Percentiles rank a stretch among this genome's conserved stretches.
These are phyloP conservation scores for Agaricus bisporus DNA, from an alignment of 768 basidiomycete species.

Conservation along the genomic window DNA sequence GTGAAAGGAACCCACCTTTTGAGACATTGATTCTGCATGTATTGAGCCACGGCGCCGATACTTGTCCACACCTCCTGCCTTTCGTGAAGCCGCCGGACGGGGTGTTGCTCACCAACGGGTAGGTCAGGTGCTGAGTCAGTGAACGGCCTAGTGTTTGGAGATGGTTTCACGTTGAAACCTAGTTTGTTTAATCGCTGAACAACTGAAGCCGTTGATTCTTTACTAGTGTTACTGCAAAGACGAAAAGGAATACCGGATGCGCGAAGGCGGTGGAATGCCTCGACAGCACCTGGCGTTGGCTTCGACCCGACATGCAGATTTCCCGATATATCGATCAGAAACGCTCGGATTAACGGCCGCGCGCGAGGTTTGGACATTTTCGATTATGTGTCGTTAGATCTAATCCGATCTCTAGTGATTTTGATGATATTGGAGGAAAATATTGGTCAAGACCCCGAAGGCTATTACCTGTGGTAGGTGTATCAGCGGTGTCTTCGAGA, in stretches of 20 bases:
- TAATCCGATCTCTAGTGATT: too few relatives aligned
- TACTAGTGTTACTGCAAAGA: conserved; percentile 66
- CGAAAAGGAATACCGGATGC: conserved; percentile 35
- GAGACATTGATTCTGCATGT: conserved; percentile 34
- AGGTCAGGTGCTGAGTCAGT: neutral
- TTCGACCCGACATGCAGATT: conserved; percentile 51
- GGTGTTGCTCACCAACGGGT: neutral
- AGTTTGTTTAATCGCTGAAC: conserved; percentile 35
- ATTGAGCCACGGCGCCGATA: conserved; percentile 47
- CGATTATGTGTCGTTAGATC: too few relatives aligned
- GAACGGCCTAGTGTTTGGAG: neutral
- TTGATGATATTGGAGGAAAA: too few relatives aligned
- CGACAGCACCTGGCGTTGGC: conserved; percentile 42
- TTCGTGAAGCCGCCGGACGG: neutral
- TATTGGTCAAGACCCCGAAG: too few relatives aligned
- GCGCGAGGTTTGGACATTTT: neutral
- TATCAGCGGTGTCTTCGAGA: too few relatives aligned
- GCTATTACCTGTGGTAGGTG: too few relatives aligned
- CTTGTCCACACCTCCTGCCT: conserved; percentile 56
- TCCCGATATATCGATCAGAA: conserved; percentile 66
- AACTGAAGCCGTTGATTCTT: conserved; percentile 47
- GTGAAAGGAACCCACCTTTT: conserved; percentile 28
- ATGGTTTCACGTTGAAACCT: conserved; percentile 38
- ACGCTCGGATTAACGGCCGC: conserved; percentile 38
- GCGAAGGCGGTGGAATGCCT: conserved; percentile 34